A percentile compares a stretch with the other conserved stretches of the same genome.
These are phyloP conservation scores for Durio zibethinus DNA, from an alignment of 345 rosid species.

Conservation along the genomic window DNA sequence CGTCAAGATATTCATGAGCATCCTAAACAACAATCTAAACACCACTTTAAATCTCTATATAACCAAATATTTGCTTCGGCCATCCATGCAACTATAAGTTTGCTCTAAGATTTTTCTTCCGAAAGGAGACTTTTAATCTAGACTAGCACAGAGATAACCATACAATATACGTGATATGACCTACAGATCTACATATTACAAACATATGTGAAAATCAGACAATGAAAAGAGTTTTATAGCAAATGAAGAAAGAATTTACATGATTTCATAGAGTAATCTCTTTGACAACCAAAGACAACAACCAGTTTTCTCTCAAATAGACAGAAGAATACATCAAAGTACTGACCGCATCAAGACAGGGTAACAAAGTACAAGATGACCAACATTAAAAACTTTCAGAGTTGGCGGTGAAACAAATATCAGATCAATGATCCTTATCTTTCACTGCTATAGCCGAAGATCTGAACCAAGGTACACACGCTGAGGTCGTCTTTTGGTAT, in stretches of 20 bases:
- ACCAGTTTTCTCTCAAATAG: constrained; percentile 4
- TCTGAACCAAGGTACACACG: constrained; percentile 93
- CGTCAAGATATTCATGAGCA: neutral
- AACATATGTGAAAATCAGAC: neutral
- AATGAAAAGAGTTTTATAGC: neutral
- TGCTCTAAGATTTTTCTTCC: neutral
- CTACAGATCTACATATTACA: neutral
- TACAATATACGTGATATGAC: neutral
- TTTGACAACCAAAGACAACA: neutral
- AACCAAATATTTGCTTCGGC: neutral
- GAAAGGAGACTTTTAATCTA: neutral
- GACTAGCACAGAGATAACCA: neutral
- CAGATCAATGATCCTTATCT: constrained; percentile 50
- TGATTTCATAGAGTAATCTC: neutral
- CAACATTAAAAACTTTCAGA: constrained; percentile 12
- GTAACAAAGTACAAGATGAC: neutral
- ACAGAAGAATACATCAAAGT: constrained; percentile 5
- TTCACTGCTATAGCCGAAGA: constrained; percentile 35
- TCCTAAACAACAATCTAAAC: neutral
- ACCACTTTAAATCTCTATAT: neutral
- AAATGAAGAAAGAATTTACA: constrained; percentile 10
- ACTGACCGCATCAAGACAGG: neutral
- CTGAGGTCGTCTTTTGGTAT: constrained; percentile 90
- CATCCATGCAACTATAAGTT: neutral
- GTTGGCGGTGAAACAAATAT: neutral